Evolutionary conservation across 225 moss, liverwort and hornwort genomes (phyloP).

Genomic region (Pleurozium schreberi): DNA sequence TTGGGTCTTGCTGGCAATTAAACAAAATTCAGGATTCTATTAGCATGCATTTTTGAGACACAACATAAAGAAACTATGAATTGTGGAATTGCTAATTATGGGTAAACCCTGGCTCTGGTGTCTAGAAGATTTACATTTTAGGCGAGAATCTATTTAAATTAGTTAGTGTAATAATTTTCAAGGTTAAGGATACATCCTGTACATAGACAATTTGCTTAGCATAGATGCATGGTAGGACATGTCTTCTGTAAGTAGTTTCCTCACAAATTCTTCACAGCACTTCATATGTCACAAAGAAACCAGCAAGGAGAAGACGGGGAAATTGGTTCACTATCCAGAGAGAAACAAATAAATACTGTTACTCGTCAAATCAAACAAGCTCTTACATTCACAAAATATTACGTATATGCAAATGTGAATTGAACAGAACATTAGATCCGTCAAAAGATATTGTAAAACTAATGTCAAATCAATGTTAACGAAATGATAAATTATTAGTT

Average conservation of each 20-base stretch:
- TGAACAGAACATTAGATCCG: not conserved
- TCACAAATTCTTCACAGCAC: not conserved
- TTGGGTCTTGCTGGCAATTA: not conserved
- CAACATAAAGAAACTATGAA: fast-evolving
- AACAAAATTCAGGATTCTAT: not conserved
- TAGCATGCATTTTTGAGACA: not conserved
- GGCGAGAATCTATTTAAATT: not conserved
- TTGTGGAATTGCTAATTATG: not conserved
- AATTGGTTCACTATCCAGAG: not conserved
- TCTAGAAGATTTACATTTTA: not conserved
- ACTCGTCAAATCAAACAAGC: not conserved
- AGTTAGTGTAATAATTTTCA: not conserved
- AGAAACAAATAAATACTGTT: not conserved
- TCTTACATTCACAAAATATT: not conserved
- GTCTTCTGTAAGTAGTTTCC: no score
- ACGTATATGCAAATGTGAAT: no score
- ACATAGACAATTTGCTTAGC: not conserved
- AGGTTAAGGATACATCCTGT: not conserved
- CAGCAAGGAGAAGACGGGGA: not conserved
- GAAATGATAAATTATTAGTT: not conserved
- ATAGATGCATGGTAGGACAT: not conserved
- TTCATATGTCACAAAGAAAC: not conserved
- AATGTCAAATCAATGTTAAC: not conserved
- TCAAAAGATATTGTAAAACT: no score
- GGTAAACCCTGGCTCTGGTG: not conserved